phyloP scores from a whole-genome alignment of 345 rosid species.

The Lenwebbia sp. region DNA sequence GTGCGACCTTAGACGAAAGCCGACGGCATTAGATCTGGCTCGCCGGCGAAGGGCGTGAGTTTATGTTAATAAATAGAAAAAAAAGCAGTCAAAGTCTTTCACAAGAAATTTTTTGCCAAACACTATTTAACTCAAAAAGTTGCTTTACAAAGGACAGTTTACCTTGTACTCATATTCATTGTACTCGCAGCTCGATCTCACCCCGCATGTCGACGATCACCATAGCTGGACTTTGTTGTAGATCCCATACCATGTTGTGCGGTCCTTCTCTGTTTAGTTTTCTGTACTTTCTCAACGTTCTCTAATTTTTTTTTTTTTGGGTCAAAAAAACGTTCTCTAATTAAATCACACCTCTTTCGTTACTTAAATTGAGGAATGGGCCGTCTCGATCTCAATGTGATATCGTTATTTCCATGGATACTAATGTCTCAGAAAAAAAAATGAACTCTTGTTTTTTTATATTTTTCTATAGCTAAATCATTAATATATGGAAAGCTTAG shows the following conservation, averaged over 20 bases:
- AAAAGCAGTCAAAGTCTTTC: no score
- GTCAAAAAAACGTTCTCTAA: background rate
- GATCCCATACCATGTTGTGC: background rate
- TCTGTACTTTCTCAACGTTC: background rate
- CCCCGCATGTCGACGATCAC: background rate
- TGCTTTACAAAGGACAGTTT: no score
- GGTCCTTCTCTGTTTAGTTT: background rate
- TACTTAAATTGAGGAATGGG: background rate
- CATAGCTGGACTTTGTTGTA: background rate
- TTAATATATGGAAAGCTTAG: background rate
- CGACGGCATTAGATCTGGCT: no score
- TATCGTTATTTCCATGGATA: background rate
- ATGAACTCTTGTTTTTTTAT: background rate
- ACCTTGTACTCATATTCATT: background rate
- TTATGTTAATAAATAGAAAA: no score
- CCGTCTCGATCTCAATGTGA: background rate
- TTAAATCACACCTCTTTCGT: background rate
- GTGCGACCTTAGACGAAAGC: no score
- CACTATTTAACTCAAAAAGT: no score
- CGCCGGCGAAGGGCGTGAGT: no score
- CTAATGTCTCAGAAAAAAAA: background rate
- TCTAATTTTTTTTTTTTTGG: background rate
- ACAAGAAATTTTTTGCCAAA: no score
- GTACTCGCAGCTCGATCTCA: background rate
- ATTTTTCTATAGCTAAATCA: background rate